These are phyloP conservation scores for Fagus sylvatica DNA, from an alignment of 306 rosid species.

Conservation along the genomic window DNA sequence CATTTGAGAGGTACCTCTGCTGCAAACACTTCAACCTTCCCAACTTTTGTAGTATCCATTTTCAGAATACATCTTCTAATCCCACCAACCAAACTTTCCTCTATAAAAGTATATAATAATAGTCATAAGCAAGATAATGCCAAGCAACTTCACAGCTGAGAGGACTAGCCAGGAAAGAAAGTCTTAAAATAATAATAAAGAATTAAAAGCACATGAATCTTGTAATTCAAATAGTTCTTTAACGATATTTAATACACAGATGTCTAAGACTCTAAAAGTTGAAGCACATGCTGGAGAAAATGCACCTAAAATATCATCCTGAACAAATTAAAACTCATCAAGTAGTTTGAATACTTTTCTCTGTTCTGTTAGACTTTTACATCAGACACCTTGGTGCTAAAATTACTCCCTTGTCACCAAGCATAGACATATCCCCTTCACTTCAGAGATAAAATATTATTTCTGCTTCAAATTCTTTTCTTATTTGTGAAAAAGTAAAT, in stretches of 20 bases:
- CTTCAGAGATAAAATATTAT: too few species aligned
- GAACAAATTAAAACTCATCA: not conserved
- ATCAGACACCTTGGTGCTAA: too few species aligned
- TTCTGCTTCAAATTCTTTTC: too few species aligned
- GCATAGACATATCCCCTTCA: too few species aligned
- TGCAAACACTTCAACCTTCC: constrained; percentile 62
- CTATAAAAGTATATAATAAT: constrained; percentile 30
- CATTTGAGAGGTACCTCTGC: constrained; percentile 78
- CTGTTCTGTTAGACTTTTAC: not conserved
- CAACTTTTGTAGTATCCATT: constrained; percentile 91
- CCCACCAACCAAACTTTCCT: constrained; percentile 93
- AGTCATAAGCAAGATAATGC: not conserved
- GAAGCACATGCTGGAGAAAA: not conserved
- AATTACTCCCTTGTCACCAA: too few species aligned
- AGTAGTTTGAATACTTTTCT: not conserved
- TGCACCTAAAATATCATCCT: not conserved
- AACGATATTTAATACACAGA: not conserved
- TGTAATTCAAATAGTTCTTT: not conserved
- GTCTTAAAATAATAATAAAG: not conserved
- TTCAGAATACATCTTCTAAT: constrained; percentile 71
- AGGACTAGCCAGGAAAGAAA: constrained; percentile 6
- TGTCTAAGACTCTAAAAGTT: not conserved
- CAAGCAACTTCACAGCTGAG: constrained; percentile 11
- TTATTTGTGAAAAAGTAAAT: not conserved
- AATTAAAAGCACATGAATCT: not conserved